Evolutionary conservation across 2,329 filamentous ascomycete genomes (phyloP), one percentile per base, ranked within the genome.

Genomic region (Graphium sp.): DNA sequence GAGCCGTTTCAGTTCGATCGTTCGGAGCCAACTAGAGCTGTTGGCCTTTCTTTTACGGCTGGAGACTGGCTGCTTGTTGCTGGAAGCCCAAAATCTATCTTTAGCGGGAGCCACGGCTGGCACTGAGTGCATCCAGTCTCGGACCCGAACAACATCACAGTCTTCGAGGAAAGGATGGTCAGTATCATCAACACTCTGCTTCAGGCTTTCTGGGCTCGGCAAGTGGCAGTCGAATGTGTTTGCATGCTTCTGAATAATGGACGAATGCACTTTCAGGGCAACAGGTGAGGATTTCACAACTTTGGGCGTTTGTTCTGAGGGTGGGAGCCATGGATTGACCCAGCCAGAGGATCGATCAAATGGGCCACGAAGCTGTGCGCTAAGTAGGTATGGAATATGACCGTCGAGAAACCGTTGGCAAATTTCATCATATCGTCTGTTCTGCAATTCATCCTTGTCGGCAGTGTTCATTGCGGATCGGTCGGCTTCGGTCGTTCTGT

Each of bases 321-420:
- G 46, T 24, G 45, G 45, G 23, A 37, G 38, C 49, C 49, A 52
- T 5, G 49, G 49, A 26, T 52, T 52, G 5, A 37, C 28, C 47
- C 47, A 50, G 22, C 59, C 59, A 2, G 47, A 53, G 22, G 49
- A 41, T 31, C 40, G 45, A 24, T 61, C 56, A 37, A 80, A 76
- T 0, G 75, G 76, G 1, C 75, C 76, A 34, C 52, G 59, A 4
- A 81, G 52, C 5, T 52, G 48, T 6, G 75, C 65, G 9, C 76
- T 75, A 4, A 73, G 44, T 3, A 84, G 55, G 15, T 63, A 41
- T 0, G 74, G 60, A 2, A 57, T 42, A 18, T 58, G 50, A 1
- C 75, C 76, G 6, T 56, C 48, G 21, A 79, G 49, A 38, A 65
- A 80, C 19, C 59, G 56, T 18, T 58, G 49, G 2, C 68, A 75